phyloP scores from a whole-genome alignment of 2,329 filamentous ascomycete species.

The Ophiostoma perfectum region DNA sequence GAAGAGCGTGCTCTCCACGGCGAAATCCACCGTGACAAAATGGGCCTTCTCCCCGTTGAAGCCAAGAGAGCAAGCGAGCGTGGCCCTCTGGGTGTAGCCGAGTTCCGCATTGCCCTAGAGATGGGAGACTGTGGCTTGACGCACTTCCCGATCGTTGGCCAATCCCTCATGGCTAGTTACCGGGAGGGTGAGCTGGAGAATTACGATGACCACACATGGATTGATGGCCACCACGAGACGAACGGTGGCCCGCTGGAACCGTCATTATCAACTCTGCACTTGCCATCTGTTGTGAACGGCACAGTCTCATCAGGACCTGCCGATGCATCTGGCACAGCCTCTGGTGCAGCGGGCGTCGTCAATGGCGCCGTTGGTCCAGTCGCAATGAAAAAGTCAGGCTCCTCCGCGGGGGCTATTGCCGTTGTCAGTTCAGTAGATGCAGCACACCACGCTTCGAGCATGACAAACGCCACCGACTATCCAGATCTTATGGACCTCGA shows the following conservation, averaged over 20 bases:
- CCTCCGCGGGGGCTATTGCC: slow-evolving; percentile 11
- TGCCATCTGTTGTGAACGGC: slow-evolving; percentile 12
- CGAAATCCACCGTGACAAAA: slow-evolving; percentile 67
- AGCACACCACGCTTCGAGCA: background rate
- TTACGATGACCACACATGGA: slow-evolving; percentile 55
- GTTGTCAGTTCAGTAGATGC: slow-evolving; percentile 20
- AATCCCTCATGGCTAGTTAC: slow-evolving; percentile 64
- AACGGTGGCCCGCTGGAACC: background rate
- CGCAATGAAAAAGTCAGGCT: slow-evolving; percentile 18
- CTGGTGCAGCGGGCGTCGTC: background rate
- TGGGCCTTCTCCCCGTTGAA: slow-evolving; percentile 74
- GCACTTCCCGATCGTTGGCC: slow-evolving; percentile 69
- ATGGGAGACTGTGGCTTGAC: slow-evolving; percentile 71
- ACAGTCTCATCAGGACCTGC: background rate
- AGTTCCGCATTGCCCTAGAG: slow-evolving; percentile 69
- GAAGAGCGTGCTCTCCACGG: slow-evolving; percentile 69
- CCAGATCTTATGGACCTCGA: slow-evolving; percentile 57
- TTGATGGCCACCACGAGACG: slow-evolving; percentile 34
- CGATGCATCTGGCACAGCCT: background rate
- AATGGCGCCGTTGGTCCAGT: slow-evolving; percentile 2
- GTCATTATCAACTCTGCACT: background rate
- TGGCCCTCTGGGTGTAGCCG: slow-evolving; percentile 67
- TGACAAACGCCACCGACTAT: slow-evolving; percentile 45
- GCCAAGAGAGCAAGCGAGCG: slow-evolving; percentile 68
- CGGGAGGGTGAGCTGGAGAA: slow-evolving; percentile 70